A percentile compares a stretch with the other conserved stretches of the same genome.
phyloP scores from a whole-genome alignment of 345 rosid species.

The Eucalyptus paniculata region DNA sequence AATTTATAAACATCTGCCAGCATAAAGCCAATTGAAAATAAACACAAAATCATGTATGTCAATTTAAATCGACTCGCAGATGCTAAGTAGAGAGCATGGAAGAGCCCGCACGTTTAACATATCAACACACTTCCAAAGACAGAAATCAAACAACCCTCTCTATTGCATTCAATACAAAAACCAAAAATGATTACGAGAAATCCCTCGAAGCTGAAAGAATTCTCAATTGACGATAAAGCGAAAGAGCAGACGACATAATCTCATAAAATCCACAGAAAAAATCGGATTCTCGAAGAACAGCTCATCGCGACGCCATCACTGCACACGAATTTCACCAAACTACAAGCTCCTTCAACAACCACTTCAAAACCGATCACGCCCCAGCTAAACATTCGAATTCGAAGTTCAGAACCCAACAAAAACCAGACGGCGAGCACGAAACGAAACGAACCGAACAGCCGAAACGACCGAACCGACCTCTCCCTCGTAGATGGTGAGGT shows the following conservation, averaged over 20 bases:
- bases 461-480: slow-evolving; percentile 38
- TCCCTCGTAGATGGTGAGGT: slow-evolving; percentile 65
- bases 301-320: not conserved
- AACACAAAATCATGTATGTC: not conserved
- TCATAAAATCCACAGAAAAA: not conserved
- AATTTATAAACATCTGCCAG: not conserved
- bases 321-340: not conserved
- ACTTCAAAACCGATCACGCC: not conserved
- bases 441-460: not conserved
- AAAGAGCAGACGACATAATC: not conserved
- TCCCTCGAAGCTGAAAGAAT: not conserved
- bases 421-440: not conserved
- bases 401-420: not conserved
- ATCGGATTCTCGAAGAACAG: not conserved
- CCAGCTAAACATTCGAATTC: not conserved
- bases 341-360: not conserved
- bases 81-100: not conserved
- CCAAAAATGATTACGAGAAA: not conserved
- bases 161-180: not conserved
- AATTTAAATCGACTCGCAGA: not conserved
- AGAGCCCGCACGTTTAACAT: not conserved
- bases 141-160: not conserved
- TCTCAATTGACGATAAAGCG: not conserved
- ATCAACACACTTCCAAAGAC: not conserved
- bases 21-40: not conserved